A percentile compares a stretch with the other conserved stretches of the same genome.
Evolutionary conservation across 495 filamentous ascomycete genomes (phyloP).

Genomic region (Astrothelium subdiscretum): DNA sequence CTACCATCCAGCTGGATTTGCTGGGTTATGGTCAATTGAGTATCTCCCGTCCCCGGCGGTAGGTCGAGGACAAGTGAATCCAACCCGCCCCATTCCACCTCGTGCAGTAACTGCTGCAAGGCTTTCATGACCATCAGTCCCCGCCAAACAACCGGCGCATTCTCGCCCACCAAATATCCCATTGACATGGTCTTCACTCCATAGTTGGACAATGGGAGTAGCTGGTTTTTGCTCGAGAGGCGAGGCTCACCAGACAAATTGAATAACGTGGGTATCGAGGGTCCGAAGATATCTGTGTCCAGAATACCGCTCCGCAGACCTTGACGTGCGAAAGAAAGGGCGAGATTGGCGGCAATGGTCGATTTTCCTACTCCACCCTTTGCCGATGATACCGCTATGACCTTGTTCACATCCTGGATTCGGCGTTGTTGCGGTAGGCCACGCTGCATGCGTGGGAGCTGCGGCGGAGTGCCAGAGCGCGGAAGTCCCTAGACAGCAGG

Average conservation of each 20-base stretch:
- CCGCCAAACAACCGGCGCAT: slow-evolving; percentile 83
- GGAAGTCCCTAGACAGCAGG: slow-evolving; percentile 59
- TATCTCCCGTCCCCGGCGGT: slow-evolving; percentile 89
- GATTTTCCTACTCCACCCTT: slow-evolving; percentile 97
- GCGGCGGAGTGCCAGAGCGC: slow-evolving; percentile 55
- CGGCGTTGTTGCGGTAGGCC: slow-evolving; percentile 69
- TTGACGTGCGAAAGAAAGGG: slow-evolving; percentile 68
- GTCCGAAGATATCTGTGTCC: slow-evolving; percentile 94
- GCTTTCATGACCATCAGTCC: slow-evolving; percentile 98
- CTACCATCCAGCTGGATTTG: slow-evolving; percentile 72
- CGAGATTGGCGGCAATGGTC: slow-evolving; percentile 83
- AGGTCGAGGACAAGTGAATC: slow-evolving; percentile 86
- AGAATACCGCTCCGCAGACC: slow-evolving; percentile 77
- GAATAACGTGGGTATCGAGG: slow-evolving; percentile 83
- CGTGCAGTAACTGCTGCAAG: slow-evolving; percentile 84
- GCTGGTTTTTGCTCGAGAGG: slow-evolving; percentile 44
- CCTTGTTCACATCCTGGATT: slow-evolving; percentile 72
- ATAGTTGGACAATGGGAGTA: slow-evolving; percentile 87
- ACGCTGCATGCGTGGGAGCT: slow-evolving; percentile 68
- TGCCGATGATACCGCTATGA: slow-evolving; percentile 85
- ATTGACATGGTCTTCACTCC: slow-evolving; percentile 97
- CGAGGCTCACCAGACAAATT: slow-evolving; percentile 45
- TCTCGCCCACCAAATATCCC: slow-evolving; percentile 77
- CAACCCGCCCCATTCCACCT: slow-evolving; percentile 76
- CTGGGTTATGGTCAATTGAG: slow-evolving; percentile 86